Evolutionary conservation across 768 basidiomycete genomes (phyloP).

Genomic region (Leucogyrophana mollusca): DNA sequence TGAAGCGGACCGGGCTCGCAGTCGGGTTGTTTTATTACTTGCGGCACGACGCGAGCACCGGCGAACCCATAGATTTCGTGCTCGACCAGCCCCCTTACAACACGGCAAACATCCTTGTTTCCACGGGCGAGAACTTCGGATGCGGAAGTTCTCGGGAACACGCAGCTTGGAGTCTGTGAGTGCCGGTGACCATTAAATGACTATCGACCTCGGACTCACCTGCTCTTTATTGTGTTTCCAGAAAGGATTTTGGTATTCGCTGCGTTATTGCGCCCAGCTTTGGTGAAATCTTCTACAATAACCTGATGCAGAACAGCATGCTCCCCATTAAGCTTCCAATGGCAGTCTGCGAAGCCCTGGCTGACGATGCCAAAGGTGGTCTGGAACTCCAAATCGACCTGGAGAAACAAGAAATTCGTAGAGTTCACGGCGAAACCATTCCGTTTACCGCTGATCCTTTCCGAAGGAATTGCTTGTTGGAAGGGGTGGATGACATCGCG

Average conservation of each 20-base stretch:
- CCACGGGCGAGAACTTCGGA: conserved; percentile 87
- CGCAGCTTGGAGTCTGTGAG: conserved; percentile 84
- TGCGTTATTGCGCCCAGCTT: conserved; percentile 87
- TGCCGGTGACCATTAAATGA: conserved; percentile 12
- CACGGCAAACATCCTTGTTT: conserved; percentile 75
- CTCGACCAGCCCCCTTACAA: conserved; percentile 80
- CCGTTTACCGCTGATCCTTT: conserved; percentile 85
- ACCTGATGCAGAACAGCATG: conserved; percentile 94
- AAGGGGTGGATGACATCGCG: conserved; percentile 96
- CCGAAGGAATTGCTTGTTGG: conserved; percentile 89
- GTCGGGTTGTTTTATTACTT: conserved; percentile 81
- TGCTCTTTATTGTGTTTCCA: conserved; percentile 23
- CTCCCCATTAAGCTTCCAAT: conserved; percentile 71
- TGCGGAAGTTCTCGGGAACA: conserved; percentile 91
- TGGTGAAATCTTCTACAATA: conserved; percentile 88
- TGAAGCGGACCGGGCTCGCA: conserved; percentile 87
- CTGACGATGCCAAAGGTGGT: conserved; percentile 74
- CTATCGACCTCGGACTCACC: conserved; percentile 2
- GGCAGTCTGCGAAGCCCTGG: conserved; percentile 66
- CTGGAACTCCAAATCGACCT: conserved; percentile 82
- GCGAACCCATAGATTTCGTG: conserved; percentile 77
- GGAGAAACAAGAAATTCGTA: conserved; percentile 75
- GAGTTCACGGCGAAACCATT: conserved; percentile 74
- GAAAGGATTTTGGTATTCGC: conserved; percentile 88
- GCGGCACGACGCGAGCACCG: conserved; percentile 74